A percentile compares a stretch with the other conserved stretches of the same genome.
Conservation (phyloP, 2,329 filamentous ascomycete genomes). For the Aspergillus sp. region DNA sequence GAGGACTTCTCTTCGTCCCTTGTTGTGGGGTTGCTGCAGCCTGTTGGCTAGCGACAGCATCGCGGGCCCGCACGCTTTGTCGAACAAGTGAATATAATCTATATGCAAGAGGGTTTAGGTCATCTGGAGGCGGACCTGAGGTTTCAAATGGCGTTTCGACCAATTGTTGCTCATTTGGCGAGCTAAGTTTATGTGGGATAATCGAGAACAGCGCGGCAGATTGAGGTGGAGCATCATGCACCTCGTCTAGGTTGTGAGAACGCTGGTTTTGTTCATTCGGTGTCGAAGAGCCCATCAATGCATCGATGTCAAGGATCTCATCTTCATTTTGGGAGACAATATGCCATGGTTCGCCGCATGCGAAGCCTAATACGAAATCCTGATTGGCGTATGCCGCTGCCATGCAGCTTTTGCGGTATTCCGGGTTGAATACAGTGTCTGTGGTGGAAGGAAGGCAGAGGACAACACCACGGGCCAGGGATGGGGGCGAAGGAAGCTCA, state of each 20-base stretch:
- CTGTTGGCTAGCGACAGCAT: constrained; percentile 5
- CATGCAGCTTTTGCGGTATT: constrained; percentile 36
- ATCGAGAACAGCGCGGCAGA: constrained; percentile 20
- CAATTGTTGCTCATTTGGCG: constrained; percentile 15
- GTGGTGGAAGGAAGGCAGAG: constrained; percentile 35
- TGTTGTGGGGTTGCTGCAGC: background rate
- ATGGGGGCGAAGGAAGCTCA: constrained; percentile 32
- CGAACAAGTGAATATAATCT: constrained; percentile 14
- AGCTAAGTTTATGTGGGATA: constrained; percentile 14
- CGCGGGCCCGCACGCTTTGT: constrained; percentile 14
- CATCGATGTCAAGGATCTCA: constrained; percentile 27
- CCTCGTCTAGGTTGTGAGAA: constrained; percentile 13
- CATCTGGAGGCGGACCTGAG: constrained; percentile 2
- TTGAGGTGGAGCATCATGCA: constrained; percentile 13
- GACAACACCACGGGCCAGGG: constrained; percentile 37
- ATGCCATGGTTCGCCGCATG: constrained; percentile 38
- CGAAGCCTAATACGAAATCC: constrained; percentile 42
- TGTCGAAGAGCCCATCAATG: constrained; percentile 6
- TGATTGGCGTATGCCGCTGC: constrained; percentile 40
- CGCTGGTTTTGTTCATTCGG: constrained; percentile 18
- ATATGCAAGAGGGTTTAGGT: constrained; percentile 11
- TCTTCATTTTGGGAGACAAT: constrained; percentile 28
- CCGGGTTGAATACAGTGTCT: constrained; percentile 32
- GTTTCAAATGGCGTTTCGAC: constrained; percentile 3
- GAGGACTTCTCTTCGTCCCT: background rate